A percentile compares a stretch with the other conserved stretches of the same genome.
phyloP scores from a whole-genome alignment of 2,329 filamentous ascomycete genomes.

The Phoma sp. region DNA sequence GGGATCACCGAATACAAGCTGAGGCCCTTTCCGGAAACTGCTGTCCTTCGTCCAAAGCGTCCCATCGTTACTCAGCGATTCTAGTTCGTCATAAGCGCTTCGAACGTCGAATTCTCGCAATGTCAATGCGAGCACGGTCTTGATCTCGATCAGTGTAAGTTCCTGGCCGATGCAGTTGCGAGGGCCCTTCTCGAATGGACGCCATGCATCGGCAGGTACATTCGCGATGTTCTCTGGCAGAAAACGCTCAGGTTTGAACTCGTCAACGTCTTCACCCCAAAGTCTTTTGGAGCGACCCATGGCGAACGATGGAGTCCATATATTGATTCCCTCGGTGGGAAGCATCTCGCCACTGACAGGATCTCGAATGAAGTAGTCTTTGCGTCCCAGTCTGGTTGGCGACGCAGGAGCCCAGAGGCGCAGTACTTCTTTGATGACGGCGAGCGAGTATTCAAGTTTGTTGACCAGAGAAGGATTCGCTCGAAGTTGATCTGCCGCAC shows the following conservation, averaged over 20 bases:
- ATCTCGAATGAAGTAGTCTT: conserved; percentile 23
- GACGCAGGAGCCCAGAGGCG: conserved; percentile 45
- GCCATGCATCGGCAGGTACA: conserved; percentile 32
- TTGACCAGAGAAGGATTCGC: conserved; percentile 39
- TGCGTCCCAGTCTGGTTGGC: conserved; percentile 29
- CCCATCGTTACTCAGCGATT: conserved; percentile 22
- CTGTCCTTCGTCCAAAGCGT: conserved; percentile 28
- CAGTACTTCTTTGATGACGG: conserved; percentile 47
- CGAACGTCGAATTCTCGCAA: conserved; percentile 37
- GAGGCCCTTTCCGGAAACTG: conserved; percentile 22
- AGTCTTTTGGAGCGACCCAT: conserved; percentile 26
- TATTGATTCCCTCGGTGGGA: conserved; percentile 27
- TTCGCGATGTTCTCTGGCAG: conserved; percentile 22
- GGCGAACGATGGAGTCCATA: conserved; percentile 25
- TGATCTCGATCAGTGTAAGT: conserved; percentile 26
- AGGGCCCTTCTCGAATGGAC: conserved; percentile 51
- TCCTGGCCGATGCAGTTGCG: conserved; percentile 34
- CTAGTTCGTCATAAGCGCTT: conserved; percentile 22
- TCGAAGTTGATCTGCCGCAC: conserved; percentile 21
- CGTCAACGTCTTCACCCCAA: conserved; percentile 26
- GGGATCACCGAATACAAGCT: conserved; percentile 30
- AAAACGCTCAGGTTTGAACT: conserved; percentile 38
- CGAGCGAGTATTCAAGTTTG: conserved; percentile 38
- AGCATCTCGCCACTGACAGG: conserved; percentile 26
- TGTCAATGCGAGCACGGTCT: conserved; percentile 30